Evolutionary conservation across 768 basidiomycete species (phyloP), one percentile per base, ranked within the genome.

Genomic region (Sistotremastrum suecicum): DNA sequence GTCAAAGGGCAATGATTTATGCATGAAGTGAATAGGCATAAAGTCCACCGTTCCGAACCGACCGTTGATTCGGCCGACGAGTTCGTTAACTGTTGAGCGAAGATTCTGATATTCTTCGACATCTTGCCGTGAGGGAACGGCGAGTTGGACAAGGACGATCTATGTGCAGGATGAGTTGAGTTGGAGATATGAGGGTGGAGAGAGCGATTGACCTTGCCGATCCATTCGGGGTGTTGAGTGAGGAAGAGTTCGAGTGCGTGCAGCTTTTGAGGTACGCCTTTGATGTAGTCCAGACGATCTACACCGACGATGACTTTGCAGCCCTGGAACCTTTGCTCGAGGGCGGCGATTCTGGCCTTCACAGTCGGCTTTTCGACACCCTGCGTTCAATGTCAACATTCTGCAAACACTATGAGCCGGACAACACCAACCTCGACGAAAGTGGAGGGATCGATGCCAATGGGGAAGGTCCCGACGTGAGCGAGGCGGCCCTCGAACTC

Each of bases 1-100:
- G 59, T 95, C 88, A 58, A 97, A 92, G 0, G 79, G 66, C 44
- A 98, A 69, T 51, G 80, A 83, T 64, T 92, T 92, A 74, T 98
- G 94, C 88, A 98, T 89, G 63, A 95, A 98, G 63, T 98, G 95
- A 49, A 99, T 98, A 5, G 95, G 95, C 89, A 97, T 95, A 61
- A 94, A 98, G 55, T 99, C 95, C 58, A 98, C 91, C 1, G 95
- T 98, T 32, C 95, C 95, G 57, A 99, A 99, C 6, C 91, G 83
- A 5, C 95, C 95, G 59, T 99, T 99, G 66, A 99, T 98, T 29
- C 94, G 79, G 2, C 95, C 95, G 32, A 99, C 95, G 42, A 99
- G 77, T 61, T 99, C 92, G 68, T 98, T 98, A 44, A 98, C 91
- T 2, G 85, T 88, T 11, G 90, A 80, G 10, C 95, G 79, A 49